Evolutionary conservation across 306 rosid species (phyloP).

Genomic region (Inga oerstediana): DNA sequence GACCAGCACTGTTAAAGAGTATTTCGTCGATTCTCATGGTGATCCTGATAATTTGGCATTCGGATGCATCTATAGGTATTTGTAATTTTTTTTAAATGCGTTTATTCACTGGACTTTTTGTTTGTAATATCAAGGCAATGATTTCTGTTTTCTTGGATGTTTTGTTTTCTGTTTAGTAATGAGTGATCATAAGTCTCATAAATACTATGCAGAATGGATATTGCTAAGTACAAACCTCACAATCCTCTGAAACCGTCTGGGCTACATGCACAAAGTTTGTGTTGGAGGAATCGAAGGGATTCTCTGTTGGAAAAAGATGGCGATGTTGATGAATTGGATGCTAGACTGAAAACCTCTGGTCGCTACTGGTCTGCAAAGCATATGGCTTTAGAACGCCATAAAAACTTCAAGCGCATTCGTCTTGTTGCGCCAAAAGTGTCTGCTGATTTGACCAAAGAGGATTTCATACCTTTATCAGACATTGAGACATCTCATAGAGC

Average conservation of each 20-base stretch:
- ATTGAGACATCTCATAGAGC: slow-evolving; percentile 46
- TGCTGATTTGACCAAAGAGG: slow-evolving; percentile 43
- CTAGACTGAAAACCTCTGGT: slow-evolving; percentile 69
- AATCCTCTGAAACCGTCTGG: slow-evolving; percentile 47
- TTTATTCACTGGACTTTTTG: background rate
- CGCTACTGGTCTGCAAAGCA: slow-evolving; percentile 94
- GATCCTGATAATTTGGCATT: slow-evolving; percentile 83
- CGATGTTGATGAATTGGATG: slow-evolving; percentile 74
- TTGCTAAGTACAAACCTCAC: slow-evolving; percentile 76
- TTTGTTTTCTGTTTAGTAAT: slow-evolving; percentile 7
- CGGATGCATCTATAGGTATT: slow-evolving; percentile 74
- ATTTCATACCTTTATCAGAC: slow-evolving; percentile 72
- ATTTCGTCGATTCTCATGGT: slow-evolving; percentile 76
- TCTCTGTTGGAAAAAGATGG: slow-evolving; percentile 68
- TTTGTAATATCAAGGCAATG: background rate
- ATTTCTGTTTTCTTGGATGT: background rate
- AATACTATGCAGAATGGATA: slow-evolving; percentile 79
- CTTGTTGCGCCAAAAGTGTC: slow-evolving; percentile 54
- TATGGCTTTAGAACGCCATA: slow-evolving; percentile 81
- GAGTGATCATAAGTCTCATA: slow-evolving; percentile 30
- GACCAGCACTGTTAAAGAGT: slow-evolving; percentile 59
- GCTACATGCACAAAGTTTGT: slow-evolving; percentile 42
- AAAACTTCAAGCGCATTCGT: slow-evolving; percentile 74
- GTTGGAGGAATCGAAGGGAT: slow-evolving; percentile 47
- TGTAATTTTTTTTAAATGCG: too few species aligned